Evolutionary conservation across 169 alveolate species (phyloP).

Genomic region (Plasmodium malariae): DNA sequence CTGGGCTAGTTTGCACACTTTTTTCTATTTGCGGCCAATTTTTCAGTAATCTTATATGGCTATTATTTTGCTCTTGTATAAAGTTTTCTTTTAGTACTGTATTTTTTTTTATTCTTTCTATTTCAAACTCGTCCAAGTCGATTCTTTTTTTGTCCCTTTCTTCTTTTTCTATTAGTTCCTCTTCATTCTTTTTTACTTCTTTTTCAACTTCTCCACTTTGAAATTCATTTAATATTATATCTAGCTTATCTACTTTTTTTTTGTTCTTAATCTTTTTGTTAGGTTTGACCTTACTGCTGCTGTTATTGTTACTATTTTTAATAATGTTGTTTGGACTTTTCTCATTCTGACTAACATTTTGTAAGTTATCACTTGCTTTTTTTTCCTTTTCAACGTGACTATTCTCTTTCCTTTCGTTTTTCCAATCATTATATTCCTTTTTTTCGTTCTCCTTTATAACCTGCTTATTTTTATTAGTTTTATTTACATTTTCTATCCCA

Average conservation of each 20-base stretch:
- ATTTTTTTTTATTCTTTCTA: constrained; percentile 41
- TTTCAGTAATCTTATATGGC: constrained; percentile 80
- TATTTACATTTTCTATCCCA: background rate
- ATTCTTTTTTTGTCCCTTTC: constrained; percentile 48
- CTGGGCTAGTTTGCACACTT: constrained; percentile 85
- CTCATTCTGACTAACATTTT: no score
- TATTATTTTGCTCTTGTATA: constrained; percentile 82
- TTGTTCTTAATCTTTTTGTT: constrained; percentile 36
- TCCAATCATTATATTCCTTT: background rate
- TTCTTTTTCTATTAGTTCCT: constrained; percentile 17
- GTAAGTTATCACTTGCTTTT: no score
- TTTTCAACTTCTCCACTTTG: constrained; percentile 14
- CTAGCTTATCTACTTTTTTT: constrained; percentile 55
- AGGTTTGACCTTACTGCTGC: background rate
- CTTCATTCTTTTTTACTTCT: constrained; percentile 5
- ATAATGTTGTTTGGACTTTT: background rate
- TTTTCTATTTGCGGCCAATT: constrained; percentile 83
- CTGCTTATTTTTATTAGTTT: background rate
- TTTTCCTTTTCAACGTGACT: background rate
- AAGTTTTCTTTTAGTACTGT: constrained; percentile 47
- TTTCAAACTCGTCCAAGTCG: constrained; percentile 20
- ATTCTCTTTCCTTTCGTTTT: constrained; percentile 18
- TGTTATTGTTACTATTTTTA: background rate
- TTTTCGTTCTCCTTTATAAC: background rate
- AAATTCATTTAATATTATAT: constrained; percentile 49